Base-by-base conservation (phyloP, 106 monocot genomes). In the Platanthera guangdongensis region DNA sequence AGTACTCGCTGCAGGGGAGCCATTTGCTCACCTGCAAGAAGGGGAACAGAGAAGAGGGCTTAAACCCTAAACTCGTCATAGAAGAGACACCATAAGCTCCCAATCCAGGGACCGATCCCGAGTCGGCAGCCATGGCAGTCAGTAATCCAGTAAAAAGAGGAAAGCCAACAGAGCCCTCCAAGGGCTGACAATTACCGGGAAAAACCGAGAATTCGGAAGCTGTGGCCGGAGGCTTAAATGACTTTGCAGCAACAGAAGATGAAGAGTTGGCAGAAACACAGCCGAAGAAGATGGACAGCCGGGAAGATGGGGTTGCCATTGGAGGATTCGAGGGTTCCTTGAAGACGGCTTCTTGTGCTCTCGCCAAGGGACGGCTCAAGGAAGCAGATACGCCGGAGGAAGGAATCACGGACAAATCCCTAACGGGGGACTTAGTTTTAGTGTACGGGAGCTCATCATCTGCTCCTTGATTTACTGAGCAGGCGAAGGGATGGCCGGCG, bases 1-100 rank as follows among this genome's bases (percentile, higher is more conserved):
- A 46, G 55, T 83, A 85, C 50, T 94, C 94, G 21, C 90, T 92
- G 79, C 99, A 99, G 4, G 99, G 99, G 10, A 99, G 71, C 99
- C 99, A 94, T 85, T 92, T 92, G 9, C 79, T 65, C 14, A 77
- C 65, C 73, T 85, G 79, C 51, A 94, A 48, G 60, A 90, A 92
- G 12, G 99, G 86, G 51, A 94, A 77, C 50, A 83, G 72, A 4
- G 88, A 83, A 22, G 92, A 82, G n/a, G 88, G 92, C 68, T 88
- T 88, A 74, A 92, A 79, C 21, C 21, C 75, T 5, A 87, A 25
- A 45, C 80, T 79, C 46, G 81, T 77, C 3, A 87, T 82, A 25
- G 92, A 82, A 11, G 95, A 86, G 15, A 86, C 73, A 0, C 85
- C 82, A 9, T 90, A 81, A 10, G 72, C 85, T 3, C 82, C 91